Evolutionary conservation across 2,329 filamentous ascomycete species (phyloP).

Genomic region (Nigrospora oryzae): DNA sequence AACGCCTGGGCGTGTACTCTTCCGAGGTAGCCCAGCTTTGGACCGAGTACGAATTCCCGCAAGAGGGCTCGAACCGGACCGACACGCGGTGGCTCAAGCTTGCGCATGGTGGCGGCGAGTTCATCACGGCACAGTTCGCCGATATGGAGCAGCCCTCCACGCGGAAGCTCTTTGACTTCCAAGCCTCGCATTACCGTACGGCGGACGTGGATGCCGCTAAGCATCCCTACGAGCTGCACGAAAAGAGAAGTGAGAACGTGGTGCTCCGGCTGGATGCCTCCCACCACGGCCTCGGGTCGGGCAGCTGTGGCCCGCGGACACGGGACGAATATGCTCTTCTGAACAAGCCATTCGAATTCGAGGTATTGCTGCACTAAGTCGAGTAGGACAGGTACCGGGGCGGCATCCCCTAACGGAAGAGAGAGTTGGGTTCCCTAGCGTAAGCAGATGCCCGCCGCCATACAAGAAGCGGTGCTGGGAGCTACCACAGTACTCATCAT

Average conservation of each 20-base stretch:
- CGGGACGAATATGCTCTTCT: slow-evolving; percentile 36
- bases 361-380: slow-evolving; percentile 28
- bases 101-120: slow-evolving; percentile 11
- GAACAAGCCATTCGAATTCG: slow-evolving; percentile 30
- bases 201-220: slow-evolving; percentile 45
- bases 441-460: too few species aligned
- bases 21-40: slow-evolving; percentile 40
- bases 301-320: slow-evolving; percentile 51
- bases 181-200: slow-evolving; percentile 43
- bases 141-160: slow-evolving; percentile 17
- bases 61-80: slow-evolving; percentile 57
- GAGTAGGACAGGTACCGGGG: too few species aligned
- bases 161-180: slow-evolving; percentile 41
- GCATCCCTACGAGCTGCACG: slow-evolving; percentile 55
- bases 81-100: slow-evolving; percentile 53
- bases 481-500: too few species aligned
- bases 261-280: slow-evolving; percentile 49
- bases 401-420: too few species aligned
- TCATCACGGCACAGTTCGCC: slow-evolving; percentile 16
- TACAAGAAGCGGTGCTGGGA: too few species aligned
- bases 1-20: slow-evolving; percentile 44
- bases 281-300: slow-evolving; percentile 56
- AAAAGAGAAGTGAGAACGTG: slow-evolving; percentile 41
- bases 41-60: slow-evolving; percentile 58
- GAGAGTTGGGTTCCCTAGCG: too few species aligned